These are phyloP conservation scores for Xylaria telfairii DNA, from an alignment of 495 filamentous ascomycete species.

Conservation along the genomic window DNA sequence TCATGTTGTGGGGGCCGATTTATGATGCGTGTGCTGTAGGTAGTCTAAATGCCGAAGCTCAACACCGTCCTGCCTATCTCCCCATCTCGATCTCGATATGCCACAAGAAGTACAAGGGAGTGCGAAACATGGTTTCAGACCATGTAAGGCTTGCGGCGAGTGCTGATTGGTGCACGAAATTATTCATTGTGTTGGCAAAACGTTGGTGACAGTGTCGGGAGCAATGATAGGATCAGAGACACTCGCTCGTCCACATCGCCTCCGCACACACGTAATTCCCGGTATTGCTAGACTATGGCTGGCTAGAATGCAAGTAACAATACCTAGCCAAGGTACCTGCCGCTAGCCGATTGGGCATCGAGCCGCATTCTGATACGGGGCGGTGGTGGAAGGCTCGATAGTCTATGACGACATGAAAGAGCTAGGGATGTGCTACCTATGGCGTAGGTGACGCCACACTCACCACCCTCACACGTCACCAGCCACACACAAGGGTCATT, in stretches of 20 bases:
- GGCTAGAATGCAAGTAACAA: neutral
- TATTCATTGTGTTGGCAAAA: neutral
- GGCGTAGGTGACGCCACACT: constrained; percentile 32
- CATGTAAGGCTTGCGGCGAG: neutral
- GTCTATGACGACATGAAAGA: constrained; percentile 38
- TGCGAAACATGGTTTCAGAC: neutral
- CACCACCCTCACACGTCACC: constrained; percentile 19
- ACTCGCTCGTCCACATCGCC: neutral
- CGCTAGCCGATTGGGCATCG: neutral
- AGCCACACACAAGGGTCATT: constrained; percentile 27
- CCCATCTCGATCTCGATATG: neutral
- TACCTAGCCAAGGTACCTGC: neutral
- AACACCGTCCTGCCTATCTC: neutral
- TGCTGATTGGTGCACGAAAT: neutral
- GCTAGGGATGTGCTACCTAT: constrained; percentile 14
- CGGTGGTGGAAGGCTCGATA: constrained; percentile 16
- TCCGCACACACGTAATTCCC: neutral
- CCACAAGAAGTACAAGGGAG: neutral
- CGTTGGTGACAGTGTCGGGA: neutral
- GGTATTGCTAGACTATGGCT: neutral
- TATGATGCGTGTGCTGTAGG: neutral
- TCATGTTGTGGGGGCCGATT: neutral
- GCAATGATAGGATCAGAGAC: neutral
- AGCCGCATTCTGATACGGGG: neutral
- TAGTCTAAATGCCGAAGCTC: too few species aligned